phyloP scores from a whole-genome alignment of 441 rosid genomes.

The Omphalea diandra region DNA sequence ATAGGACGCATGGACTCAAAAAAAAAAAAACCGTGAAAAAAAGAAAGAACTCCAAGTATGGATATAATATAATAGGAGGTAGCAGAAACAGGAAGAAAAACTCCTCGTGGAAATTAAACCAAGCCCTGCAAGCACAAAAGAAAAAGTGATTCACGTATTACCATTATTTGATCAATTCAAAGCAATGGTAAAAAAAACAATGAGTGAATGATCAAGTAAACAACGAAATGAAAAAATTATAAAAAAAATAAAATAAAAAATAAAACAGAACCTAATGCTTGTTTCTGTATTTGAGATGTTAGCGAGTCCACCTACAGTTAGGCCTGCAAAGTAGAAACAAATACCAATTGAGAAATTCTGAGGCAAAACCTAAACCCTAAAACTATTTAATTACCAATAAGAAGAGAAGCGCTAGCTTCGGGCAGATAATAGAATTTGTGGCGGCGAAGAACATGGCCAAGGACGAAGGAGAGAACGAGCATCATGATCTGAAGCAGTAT shows the following conservation, averaged over 20 bases:
- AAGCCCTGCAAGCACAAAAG: constrained; percentile 58
- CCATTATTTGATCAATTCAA: background rate
- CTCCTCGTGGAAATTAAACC: constrained; percentile 99
- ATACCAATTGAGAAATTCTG: background rate
- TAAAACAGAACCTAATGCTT: constrained; percentile 66
- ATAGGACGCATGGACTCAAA: too few relatives aligned
- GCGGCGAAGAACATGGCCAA: constrained; percentile 97
- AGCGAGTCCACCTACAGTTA: constrained; percentile 93
- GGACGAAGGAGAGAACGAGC: constrained; percentile 98
- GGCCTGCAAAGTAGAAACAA: constrained; percentile 50
- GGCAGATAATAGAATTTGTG: constrained; percentile 94
- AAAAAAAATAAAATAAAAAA: background rate
- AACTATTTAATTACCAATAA: constrained; percentile 52
- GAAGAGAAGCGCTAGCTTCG: constrained; percentile 98
- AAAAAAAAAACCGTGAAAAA: constrained; percentile 4
- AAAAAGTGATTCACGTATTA: background rate
- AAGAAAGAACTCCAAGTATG: constrained; percentile 28
- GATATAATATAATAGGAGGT: constrained; percentile 99
- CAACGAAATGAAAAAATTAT: background rate
- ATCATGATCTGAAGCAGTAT: constrained; percentile 99
- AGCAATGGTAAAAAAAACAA: background rate
- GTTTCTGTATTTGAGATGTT: constrained; percentile 87
- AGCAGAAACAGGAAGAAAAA: constrained; percentile 92
- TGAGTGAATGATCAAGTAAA: too few relatives aligned
- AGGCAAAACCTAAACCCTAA: background rate